Evolutionary conservation across 257 asterid genomes (phyloP).

Genomic region (Petunia secreta): DNA sequence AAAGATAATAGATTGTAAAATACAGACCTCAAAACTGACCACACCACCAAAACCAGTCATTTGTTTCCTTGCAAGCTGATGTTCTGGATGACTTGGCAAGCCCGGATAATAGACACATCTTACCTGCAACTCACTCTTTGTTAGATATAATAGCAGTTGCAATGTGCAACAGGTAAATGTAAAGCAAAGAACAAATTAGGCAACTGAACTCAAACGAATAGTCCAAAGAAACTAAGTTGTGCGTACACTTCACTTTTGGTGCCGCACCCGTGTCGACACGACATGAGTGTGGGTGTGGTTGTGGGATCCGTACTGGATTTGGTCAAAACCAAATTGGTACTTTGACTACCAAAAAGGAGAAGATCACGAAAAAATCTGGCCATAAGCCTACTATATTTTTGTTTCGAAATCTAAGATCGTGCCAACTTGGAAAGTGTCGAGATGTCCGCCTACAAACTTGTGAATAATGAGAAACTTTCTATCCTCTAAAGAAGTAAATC

Average conservation of each 20-base stretch:
- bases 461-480: too few relatives aligned
- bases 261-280: too few relatives aligned
- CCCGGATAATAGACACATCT: constrained; percentile 89
- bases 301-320: too few relatives aligned
- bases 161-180: not conserved
- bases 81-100: constrained; percentile 89
- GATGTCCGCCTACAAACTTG: too few relatives aligned
- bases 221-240: not conserved
- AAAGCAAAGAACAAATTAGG: constrained; percentile 6
- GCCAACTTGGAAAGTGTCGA: too few relatives aligned
- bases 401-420: too few relatives aligned
- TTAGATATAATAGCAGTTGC: constrained; percentile 13
- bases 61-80: constrained; percentile 78
- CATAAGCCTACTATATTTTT: too few relatives aligned
- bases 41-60: constrained; percentile 97
- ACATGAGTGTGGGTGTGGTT: too few relatives aligned
- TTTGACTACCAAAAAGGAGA: too few relatives aligned
- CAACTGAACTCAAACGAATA: not conserved
- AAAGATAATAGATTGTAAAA: constrained; percentile 8
- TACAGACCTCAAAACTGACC: constrained; percentile 91
- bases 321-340: too few relatives aligned
- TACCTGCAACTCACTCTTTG: constrained; percentile 52
- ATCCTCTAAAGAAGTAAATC: not conserved
- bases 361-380: too few relatives aligned
- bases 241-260: too few relatives aligned